These are phyloP conservation scores for Cudoniella acicularis DNA, from an alignment of 495 filamentous ascomycete genomes.

Conservation along the genomic window DNA sequence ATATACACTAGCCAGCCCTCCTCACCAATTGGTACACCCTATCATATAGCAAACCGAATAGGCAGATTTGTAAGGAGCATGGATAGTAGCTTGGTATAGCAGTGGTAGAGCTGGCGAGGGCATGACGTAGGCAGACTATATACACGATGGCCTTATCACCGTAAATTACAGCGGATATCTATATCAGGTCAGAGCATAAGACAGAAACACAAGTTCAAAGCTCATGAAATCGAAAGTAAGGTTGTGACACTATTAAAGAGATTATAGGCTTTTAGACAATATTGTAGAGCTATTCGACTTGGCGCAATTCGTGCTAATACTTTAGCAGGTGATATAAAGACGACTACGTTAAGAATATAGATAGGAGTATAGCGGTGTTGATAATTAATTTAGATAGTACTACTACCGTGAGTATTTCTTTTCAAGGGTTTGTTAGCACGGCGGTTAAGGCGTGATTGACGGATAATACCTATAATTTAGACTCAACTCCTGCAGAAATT, in stretches of 20 bases:
- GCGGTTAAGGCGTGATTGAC: slow-evolving; percentile 5
- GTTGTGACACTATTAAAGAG: slow-evolving; percentile 34
- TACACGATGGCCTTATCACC: slow-evolving; percentile 40
- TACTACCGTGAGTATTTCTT: neutral
- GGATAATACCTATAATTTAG: slow-evolving; percentile 8
- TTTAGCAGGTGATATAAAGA: slow-evolving; percentile 29
- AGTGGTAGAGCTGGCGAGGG: slow-evolving; percentile 43
- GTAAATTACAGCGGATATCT: slow-evolving; percentile 45
- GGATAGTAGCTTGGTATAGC: slow-evolving; percentile 40
- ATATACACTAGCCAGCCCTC: slow-evolving; percentile 39
- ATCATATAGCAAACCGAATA: slow-evolving; percentile 51
- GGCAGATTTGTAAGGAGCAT: slow-evolving; percentile 42
- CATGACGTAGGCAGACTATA: slow-evolving; percentile 48
- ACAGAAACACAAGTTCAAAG: slow-evolving; percentile 27
- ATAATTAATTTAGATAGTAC: slow-evolving; percentile 43
- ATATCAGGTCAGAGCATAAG: slow-evolving; percentile 50
- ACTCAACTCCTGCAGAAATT: neutral
- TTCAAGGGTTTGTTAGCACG: slow-evolving; percentile 1
- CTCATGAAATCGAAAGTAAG: slow-evolving; percentile 35
- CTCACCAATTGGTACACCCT: slow-evolving; percentile 35
- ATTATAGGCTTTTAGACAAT: slow-evolving; percentile 47
- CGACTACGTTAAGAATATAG: slow-evolving; percentile 42
- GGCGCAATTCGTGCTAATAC: slow-evolving; percentile 41
- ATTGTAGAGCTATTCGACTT: slow-evolving; percentile 40
- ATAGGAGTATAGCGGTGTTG: slow-evolving; percentile 38